These are phyloP conservation scores for Chrysosporium queenslandicum DNA, from an alignment of 2,329 filamentous ascomycete genomes.

Conservation along the genomic window DNA sequence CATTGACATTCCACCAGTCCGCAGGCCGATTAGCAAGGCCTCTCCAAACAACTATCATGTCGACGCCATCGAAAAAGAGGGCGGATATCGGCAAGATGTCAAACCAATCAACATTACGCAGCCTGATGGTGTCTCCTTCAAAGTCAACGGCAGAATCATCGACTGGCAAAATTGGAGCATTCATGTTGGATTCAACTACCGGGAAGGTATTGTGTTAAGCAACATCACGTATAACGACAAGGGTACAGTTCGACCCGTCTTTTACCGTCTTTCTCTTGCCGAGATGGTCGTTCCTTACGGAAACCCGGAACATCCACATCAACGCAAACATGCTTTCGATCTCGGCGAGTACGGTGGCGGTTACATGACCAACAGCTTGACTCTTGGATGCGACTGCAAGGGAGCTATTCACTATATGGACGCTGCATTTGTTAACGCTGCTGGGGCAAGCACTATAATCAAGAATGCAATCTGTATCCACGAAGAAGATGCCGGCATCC, in stretches of 20 bases:
- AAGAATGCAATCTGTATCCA: constrained; percentile 95
- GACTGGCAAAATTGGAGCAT: constrained; percentile 92
- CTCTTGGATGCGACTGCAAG: constrained; percentile 55
- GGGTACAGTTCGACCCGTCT: constrained; percentile 63
- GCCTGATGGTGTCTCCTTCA: constrained; percentile 81
- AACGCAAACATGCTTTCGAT: constrained; percentile 41
- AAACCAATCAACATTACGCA: constrained; percentile 85
- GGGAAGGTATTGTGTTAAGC: constrained; percentile 80
- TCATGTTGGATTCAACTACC: constrained; percentile 90
- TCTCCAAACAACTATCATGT: constrained; percentile 71
- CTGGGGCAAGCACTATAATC: constrained; percentile 66
- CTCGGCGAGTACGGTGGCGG: constrained; percentile 40
- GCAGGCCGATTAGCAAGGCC: constrained; percentile 63
- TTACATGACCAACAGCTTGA: constrained; percentile 42
- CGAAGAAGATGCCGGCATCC: constrained; percentile 81
- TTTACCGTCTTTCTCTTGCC: constrained; percentile 78
- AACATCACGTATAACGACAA: constrained; percentile 87
- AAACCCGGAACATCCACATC: constrained; percentile 41
- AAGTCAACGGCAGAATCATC: constrained; percentile 60
- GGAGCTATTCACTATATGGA: constrained; percentile 87
- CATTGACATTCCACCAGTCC: constrained; percentile 71
- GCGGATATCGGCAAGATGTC: constrained; percentile 66
- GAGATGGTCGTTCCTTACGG: constrained; percentile 85
- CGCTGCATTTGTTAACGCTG: constrained; percentile 68
- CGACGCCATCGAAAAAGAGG: constrained; percentile 58